These are phyloP conservation scores for Dactylella cylindrospora DNA, from an alignment of 2,329 filamentous ascomycete species.

Conservation along the genomic window DNA sequence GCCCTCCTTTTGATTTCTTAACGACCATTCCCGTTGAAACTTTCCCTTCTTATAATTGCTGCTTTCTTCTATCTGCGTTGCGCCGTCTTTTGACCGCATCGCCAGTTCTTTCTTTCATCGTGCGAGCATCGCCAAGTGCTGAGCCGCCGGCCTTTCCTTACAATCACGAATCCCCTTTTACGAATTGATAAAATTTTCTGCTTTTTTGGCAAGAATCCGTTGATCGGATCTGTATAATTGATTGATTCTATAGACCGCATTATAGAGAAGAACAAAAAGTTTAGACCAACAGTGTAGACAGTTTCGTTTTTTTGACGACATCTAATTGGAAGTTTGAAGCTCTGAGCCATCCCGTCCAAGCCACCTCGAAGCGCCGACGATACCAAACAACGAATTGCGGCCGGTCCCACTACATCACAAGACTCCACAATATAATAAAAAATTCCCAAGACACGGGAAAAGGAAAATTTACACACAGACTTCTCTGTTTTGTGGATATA, in stretches of 20 bases:
- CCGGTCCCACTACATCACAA: background rate
- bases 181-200: slow-evolving; percentile 12
- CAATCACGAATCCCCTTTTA: slow-evolving; percentile 14
- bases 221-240: slow-evolving; percentile 42
- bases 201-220: slow-evolving; percentile 41
- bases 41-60: slow-evolving; percentile 4
- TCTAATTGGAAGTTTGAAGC: slow-evolving; percentile 34
- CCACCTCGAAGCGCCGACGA: slow-evolving; percentile 21
- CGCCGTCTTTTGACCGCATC: slow-evolving; percentile 41
- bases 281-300: slow-evolving; percentile 17
- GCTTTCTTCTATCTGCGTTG: slow-evolving; percentile 13
- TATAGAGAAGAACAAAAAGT: background rate
- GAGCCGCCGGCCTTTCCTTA: slow-evolving; percentile 2
- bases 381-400: slow-evolving; percentile 5
- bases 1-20: no score
- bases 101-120: no score
- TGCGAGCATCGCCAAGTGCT: background rate
- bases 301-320: slow-evolving; percentile 19
- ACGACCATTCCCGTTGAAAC: no score
- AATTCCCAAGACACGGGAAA: slow-evolving; percentile 22
- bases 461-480: no score
- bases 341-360: slow-evolving; percentile 39
- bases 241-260: slow-evolving; percentile 33
- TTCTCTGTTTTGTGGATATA: no score
- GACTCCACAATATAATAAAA: slow-evolving; percentile 2